These are phyloP conservation scores for Jackrogersella minutella DNA, from an alignment of 495 filamentous ascomycete species.

Conservation along the genomic window DNA sequence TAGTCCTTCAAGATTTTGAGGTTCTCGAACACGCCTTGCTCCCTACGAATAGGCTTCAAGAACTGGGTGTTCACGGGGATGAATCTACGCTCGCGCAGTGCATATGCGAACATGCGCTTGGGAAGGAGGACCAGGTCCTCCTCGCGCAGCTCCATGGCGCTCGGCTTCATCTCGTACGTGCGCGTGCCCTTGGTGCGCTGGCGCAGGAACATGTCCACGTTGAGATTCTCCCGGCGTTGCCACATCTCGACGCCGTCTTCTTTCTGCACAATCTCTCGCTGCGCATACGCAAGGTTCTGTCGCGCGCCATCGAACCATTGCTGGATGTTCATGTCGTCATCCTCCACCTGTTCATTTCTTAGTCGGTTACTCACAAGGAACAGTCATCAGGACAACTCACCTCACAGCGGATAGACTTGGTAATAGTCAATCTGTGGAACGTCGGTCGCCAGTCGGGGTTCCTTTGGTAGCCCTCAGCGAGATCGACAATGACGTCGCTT, in stretches of 20 bases:
- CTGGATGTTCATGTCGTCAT: slow-evolving; percentile 43
- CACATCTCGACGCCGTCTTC: slow-evolving; percentile 42
- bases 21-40: slow-evolving; percentile 58
- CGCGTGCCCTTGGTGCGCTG: slow-evolving; percentile 41
- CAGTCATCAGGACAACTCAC: too few species aligned
- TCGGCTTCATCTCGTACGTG: slow-evolving; percentile 31
- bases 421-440: slow-evolving; percentile 35
- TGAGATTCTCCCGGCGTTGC: slow-evolving; percentile 44
- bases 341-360: too few species aligned
- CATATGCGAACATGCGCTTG: slow-evolving; percentile 51
- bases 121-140: slow-evolving; percentile 51
- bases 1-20: slow-evolving; percentile 61
- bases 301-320: slow-evolving; percentile 41
- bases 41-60: slow-evolving; percentile 55
- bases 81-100: slow-evolving; percentile 50
- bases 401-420: slow-evolving; percentile 34
- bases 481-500: slow-evolving; percentile 61
- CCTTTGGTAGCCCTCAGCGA: slow-evolving; percentile 53
- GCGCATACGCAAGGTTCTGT: slow-evolving; percentile 35
- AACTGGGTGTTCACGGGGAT: slow-evolving; percentile 45
- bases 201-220: slow-evolving; percentile 44
- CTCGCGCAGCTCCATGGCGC: slow-evolving; percentile 39
- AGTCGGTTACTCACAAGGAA: too few species aligned
- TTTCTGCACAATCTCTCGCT: slow-evolving; percentile 45
- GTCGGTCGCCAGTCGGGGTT: slow-evolving; percentile 43